phyloP scores from a whole-genome alignment of 2,329 filamentous ascomycete species.

The Aspergillus hortae region DNA sequence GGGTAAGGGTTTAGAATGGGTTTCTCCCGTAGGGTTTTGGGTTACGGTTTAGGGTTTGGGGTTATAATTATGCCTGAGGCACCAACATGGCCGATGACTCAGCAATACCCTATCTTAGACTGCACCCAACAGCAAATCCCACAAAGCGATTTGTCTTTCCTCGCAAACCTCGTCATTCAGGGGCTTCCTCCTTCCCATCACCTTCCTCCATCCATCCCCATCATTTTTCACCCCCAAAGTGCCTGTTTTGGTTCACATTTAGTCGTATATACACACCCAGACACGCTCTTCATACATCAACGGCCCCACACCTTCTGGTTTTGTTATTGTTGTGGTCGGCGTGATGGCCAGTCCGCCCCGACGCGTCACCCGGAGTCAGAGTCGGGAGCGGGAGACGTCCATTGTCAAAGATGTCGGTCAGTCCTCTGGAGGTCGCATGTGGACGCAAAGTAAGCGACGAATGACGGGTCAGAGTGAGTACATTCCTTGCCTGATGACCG shows the following conservation, averaged over 20 bases:
- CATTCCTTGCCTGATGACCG: not conserved
- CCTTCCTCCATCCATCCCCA: not conserved
- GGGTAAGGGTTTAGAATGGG: too few relatives aligned
- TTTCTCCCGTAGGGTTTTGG: too few relatives aligned
- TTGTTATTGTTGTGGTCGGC: constrained; percentile 1
- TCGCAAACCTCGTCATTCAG: constrained; percentile 3
- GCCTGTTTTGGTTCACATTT: not conserved
- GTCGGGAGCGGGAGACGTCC: constrained; percentile 28
- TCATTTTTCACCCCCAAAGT: not conserved
- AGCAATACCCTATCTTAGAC: constrained; percentile 7
- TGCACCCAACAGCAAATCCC: not conserved
- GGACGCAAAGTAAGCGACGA: constrained; percentile 6
- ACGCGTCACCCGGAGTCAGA: constrained; percentile 38
- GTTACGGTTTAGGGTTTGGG: too few relatives aligned
- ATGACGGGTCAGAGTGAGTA: constrained; percentile 4
- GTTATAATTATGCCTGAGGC: not conserved
- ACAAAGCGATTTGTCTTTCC: not conserved
- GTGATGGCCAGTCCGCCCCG: constrained; percentile 7
- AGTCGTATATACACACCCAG: not conserved
- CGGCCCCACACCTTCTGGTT: not conserved
- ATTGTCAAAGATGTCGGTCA: not conserved
- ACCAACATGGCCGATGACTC: not conserved
- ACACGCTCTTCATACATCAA: not conserved
- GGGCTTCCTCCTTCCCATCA: not conserved
- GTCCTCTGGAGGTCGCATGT: constrained; percentile 1